Evolutionary conservation across 225 moss, liverwort and hornwort genomes (phyloP), one percentile per base, ranked within the genome.

Genomic region (Marchantia polymorpha): DNA sequence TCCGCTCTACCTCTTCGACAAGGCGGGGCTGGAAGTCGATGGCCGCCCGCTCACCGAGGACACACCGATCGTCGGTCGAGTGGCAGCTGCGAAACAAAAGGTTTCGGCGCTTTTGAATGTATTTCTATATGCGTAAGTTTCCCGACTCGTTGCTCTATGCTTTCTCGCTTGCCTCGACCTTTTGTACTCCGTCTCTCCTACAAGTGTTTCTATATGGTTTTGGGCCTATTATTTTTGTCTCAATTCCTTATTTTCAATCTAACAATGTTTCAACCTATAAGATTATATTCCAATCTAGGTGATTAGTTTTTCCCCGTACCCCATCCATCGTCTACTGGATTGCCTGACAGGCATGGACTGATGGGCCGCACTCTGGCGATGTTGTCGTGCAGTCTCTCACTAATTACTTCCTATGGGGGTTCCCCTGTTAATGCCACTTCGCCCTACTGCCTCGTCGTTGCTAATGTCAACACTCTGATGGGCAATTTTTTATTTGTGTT

Each of bases 401-500:
- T 99, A 72, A 92, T 95, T 27, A 99, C 97, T 14, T 95, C 94
- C 16, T 94, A 93, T 80, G 97, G 97, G 64, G 97, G 94, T 53
- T 92, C 95, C 29, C 97, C 97, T 72, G 93, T 99, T 31, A 89
- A 79, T 80, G 97, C 97, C 16, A 77, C 90, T 69, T 94, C 97
- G 9, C 93, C 94, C 1, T 95, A 84, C 77, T 93, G 92, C 82
- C 89, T 99, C 73, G 87, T 90, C 80, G 89, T 99, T 78, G 97
- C 94, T 52, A 99, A 99, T 77, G 81, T 99, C 80, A 95, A 99
- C 60, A 95, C 97, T 71, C 90, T 99, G 6, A 87, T 99, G 93
- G 95, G 92, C 59, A 93, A 99, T 77, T 99, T 99, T 83, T 89
- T 99, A 67, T 99, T 99, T 75, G 99, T 99, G 52, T 99, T 99